Evolutionary conservation across 2,329 filamentous ascomycete species (phyloP).

Genomic region (Colletotrichum agaves): DNA sequence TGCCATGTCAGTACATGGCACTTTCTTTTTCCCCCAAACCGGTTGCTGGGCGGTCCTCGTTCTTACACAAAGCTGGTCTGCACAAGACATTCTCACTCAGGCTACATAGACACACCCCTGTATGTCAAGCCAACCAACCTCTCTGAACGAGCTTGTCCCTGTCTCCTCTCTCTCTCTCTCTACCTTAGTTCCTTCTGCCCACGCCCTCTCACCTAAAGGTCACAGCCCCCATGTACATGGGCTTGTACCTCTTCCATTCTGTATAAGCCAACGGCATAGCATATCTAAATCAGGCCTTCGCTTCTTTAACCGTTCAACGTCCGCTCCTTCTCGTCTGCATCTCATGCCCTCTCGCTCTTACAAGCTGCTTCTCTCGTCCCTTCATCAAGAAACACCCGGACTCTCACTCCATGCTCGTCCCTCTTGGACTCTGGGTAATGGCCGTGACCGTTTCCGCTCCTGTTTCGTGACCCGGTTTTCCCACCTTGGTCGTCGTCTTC

Average conservation of each 20-base stretch:
- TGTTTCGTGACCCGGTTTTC: conserved; percentile 37
- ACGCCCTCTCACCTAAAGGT: conserved; percentile 23
- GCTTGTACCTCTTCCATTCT: conserved; percentile 7
- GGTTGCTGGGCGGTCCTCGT: conserved; percentile 14
- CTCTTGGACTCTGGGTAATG: conserved; percentile 38
- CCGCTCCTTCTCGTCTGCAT: conserved; percentile 33
- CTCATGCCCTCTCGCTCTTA: conserved; percentile 32
- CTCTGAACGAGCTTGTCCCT: conserved; percentile 6
- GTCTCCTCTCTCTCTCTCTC: conserved; percentile 20
- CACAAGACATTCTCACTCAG: conserved; percentile 16
- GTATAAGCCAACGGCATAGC: conserved; percentile 36
- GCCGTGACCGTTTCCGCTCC: conserved; percentile 38
- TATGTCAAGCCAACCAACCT: conserved; percentile 17
- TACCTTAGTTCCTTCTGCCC: conserved; percentile 10
- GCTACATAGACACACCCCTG: conserved; percentile 31
- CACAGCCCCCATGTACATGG: conserved; percentile 35
- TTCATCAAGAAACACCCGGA: conserved; percentile 37
- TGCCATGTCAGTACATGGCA: conserved; percentile 18
- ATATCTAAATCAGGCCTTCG: conserved; percentile 33
- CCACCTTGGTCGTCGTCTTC: conserved; percentile 6
- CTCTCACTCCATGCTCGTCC: conserved; percentile 37
- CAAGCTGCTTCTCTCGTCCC: conserved; percentile 31
- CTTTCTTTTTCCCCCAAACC: conserved; percentile 30
- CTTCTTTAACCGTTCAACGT: conserved; percentile 36
- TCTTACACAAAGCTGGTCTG: conserved; percentile 9